Evolutionary conservation across 2,329 filamentous ascomycete genomes (phyloP).

Genomic region (Arachnomyces sp.): DNA sequence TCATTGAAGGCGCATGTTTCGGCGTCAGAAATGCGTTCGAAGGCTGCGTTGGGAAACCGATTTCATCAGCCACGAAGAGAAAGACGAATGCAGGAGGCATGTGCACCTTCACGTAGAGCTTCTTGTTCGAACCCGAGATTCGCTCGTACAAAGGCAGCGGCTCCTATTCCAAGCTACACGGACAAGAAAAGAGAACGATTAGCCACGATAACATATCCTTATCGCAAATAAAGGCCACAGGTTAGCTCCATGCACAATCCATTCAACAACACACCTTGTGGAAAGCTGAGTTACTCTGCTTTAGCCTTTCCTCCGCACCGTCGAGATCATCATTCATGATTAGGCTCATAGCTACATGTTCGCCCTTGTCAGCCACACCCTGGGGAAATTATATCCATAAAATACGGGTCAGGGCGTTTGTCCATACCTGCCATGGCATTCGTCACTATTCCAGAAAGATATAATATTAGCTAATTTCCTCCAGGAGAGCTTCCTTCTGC

Average conservation of each 20-base stretch:
- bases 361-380: slow-evolving; percentile 8
- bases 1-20: slow-evolving; percentile 71
- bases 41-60: slow-evolving; percentile 42
- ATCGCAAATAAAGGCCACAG: background rate
- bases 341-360: slow-evolving; percentile 52
- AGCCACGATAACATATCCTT: background rate
- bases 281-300: slow-evolving; percentile 71
- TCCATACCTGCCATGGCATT: slow-evolving; percentile 37
- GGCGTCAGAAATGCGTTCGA: slow-evolving; percentile 62
- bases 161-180: slow-evolving; percentile 63
- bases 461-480: slow-evolving; percentile 11
- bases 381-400: background rate
- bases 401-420: background rate
- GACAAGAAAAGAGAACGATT: slow-evolving; percentile 3
- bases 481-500: slow-evolving; percentile 12
- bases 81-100: slow-evolving; percentile 9
- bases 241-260: background rate
- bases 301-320: slow-evolving; percentile 66
- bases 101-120: slow-evolving; percentile 65
- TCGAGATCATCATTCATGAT: slow-evolving; percentile 90
- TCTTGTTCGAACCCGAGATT: slow-evolving; percentile 88
- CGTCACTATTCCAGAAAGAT: slow-evolving; percentile 7
- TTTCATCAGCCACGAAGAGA: slow-evolving; percentile 15
- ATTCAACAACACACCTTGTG: slow-evolving; percentile 53
- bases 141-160: slow-evolving; percentile 77